These are phyloP conservation scores for Corniculantispora saksenae DNA, from an alignment of 2,329 filamentous ascomycete species.

Conservation along the genomic window DNA sequence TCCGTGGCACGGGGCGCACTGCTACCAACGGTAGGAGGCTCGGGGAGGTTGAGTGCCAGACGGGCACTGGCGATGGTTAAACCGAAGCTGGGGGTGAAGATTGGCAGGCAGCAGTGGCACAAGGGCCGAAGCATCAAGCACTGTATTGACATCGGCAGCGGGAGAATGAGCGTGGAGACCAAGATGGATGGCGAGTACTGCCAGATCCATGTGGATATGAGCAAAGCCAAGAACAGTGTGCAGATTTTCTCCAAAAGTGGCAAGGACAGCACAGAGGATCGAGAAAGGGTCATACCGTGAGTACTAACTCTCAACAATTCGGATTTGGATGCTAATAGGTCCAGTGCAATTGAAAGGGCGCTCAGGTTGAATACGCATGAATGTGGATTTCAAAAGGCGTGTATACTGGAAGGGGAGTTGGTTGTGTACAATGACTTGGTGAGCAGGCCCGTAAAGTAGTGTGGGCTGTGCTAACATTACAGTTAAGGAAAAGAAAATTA, in stretches of 20 bases:
- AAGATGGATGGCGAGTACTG: conserved; percentile 92
- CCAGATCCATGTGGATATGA: conserved; percentile 78
- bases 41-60: conserved; percentile 19
- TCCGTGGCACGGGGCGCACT: conserved; percentile 31
- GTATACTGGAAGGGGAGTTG: conserved; percentile 83
- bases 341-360: conserved; percentile 60
- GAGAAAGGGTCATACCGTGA: conserved; percentile 58
- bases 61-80: conserved; percentile 39
- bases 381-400: conserved; percentile 63
- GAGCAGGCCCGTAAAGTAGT: too few species aligned
- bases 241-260: conserved; percentile 92
- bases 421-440: conserved; percentile 72
- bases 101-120: conserved; percentile 64
- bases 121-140: conserved; percentile 74
- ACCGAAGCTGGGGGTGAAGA: conserved; percentile 61
- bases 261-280: conserved; percentile 80
- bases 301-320: conserved; percentile 21
- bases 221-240: conserved; percentile 55
- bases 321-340: conserved; percentile 20
- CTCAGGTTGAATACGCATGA: conserved; percentile 60
- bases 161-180: conserved; percentile 70
- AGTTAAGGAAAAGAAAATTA: conserved; percentile 56
- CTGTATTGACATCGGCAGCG: conserved; percentile 64
- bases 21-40: conserved; percentile 18
- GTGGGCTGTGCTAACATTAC: conserved; percentile 28